phyloP scores from a whole-genome alignment of 306 rosid genomes.

The Citrullus mucosospermus region DNA sequence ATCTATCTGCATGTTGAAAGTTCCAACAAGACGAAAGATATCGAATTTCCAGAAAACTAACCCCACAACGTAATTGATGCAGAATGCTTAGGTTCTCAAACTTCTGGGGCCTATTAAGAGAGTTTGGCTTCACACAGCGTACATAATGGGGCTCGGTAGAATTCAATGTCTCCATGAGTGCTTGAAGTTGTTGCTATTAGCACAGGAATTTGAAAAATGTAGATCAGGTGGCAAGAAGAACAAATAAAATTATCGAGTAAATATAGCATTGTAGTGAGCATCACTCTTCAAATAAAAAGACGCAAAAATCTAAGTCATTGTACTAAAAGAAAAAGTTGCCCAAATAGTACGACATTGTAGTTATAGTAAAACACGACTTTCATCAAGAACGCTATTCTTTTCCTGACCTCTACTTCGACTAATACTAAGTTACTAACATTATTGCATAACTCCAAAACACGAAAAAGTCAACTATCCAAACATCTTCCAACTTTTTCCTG shows the following conservation, averaged over 20 bases:
- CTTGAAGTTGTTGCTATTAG: conserved; percentile 90
- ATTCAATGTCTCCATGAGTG: conserved; percentile 88
- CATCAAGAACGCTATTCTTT: background rate
- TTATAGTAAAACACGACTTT: background rate
- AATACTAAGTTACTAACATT: background rate
- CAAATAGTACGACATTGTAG: background rate
- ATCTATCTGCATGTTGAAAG: conserved; percentile 6
- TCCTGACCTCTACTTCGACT: background rate
- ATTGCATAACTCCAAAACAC: background rate
- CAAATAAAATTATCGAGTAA: background rate
- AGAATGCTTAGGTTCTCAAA: conserved; percentile 84
- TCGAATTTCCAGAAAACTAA: conserved; percentile 31
- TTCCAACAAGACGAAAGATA: conserved; percentile 10
- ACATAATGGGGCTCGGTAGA: conserved; percentile 90
- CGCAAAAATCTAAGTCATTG: background rate
- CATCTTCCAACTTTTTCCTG: background rate
- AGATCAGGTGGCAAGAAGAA: conserved; percentile 6
- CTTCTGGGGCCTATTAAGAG: conserved; percentile 71
- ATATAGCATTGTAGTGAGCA: background rate
- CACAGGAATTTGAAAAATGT: conserved; percentile 4
- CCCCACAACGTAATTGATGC: conserved; percentile 97
- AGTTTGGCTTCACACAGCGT: conserved; percentile 95
- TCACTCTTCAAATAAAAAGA: background rate
- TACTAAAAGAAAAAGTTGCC: background rate
- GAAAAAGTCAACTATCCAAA: background rate